A percentile compares a stretch with the other conserved stretches of the same genome.
Evolutionary conservation across 192 early-diverging fungal genomes (phyloP).

Genomic region (Coemansia sp.): DNA sequence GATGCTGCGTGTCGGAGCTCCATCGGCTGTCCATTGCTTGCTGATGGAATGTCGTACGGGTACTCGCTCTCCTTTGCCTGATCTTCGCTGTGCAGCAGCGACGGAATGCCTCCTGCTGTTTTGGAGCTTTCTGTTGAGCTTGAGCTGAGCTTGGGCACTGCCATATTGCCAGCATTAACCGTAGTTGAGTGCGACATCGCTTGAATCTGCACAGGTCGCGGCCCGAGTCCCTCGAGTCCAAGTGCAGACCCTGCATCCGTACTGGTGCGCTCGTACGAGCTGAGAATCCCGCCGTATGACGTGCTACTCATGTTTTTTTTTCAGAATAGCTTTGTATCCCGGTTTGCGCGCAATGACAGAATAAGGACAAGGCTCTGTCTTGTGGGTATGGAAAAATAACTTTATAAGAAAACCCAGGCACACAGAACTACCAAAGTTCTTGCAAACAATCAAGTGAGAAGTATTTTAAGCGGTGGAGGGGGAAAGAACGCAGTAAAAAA

Average conservation of each 20-base stretch:
- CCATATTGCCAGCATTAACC: conserved; percentile 22
- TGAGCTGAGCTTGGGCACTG: conserved; percentile 15
- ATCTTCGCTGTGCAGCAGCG: conserved; percentile 6
- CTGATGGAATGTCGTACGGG: conserved; percentile 46
- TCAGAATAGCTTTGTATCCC: neutral
- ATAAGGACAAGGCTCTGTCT: no score
- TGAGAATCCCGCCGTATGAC: conserved; percentile 16
- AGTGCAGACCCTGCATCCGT: conserved; percentile 29
- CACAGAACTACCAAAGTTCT: no score
- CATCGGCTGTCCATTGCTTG: conserved; percentile 36
- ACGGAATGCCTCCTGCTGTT: conserved; percentile 11
- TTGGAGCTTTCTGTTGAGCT: conserved; percentile 5
- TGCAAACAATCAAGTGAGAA: no score
- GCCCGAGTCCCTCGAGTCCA: conserved; percentile 21
- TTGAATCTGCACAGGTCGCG: conserved; percentile 47
- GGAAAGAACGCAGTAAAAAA: neutral
- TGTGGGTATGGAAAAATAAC: no score
- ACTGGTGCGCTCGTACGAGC: conserved; percentile 17
- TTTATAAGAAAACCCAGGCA: no score
- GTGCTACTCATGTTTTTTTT: conserved; percentile 18
- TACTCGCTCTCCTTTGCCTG: conserved; percentile 12
- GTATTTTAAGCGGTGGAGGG: neutral
- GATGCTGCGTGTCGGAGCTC: conserved; percentile 18
- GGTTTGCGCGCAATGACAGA: no score
- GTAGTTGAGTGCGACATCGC: conserved; percentile 39